Conservation (phyloP, 2,329 filamentous ascomycete genomes). For the Tolypocladium sp. region DNA sequence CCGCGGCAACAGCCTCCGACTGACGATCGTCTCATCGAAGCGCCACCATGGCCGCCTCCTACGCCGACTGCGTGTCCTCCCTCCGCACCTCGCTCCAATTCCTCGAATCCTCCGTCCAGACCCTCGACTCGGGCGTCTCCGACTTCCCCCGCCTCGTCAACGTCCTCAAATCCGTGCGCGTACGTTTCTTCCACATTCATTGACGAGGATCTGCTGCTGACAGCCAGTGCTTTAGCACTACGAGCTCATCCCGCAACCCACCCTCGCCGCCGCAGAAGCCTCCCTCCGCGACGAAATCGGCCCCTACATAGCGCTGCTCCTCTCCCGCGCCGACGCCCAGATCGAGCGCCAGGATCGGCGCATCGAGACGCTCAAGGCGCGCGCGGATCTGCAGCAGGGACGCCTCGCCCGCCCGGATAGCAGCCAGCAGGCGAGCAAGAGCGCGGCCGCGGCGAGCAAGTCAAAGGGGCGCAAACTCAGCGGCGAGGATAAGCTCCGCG, state of each 20-base stretch:
- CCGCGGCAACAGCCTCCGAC: neutral
- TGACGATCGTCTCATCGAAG: conserved; percentile 12
- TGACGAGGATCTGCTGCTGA: neutral
- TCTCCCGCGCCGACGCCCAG: conserved; percentile 74
- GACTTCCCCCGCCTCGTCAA: conserved; percentile 48
- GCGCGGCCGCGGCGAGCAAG: conserved; percentile 4
- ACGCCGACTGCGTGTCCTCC: conserved; percentile 50
- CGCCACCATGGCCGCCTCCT: conserved; percentile 24
- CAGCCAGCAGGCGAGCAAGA: conserved; percentile 4
- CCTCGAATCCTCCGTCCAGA: conserved; percentile 51
- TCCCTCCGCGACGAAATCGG: conserved; percentile 81
- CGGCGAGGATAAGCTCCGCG: conserved; percentile 39
- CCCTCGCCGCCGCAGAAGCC: conserved; percentile 72
- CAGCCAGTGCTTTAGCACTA: conserved; percentile 56
- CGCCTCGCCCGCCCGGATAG: conserved; percentile 29
- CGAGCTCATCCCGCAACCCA: conserved; percentile 80
- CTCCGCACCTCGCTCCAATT: conserved; percentile 51
- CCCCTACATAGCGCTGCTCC: conserved; percentile 72
- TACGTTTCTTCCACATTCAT: conserved; percentile 21
- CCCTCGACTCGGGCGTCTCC: conserved; percentile 44
- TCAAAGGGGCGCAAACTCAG: conserved; percentile 34
- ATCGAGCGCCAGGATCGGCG: conserved; percentile 75
- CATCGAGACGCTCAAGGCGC: conserved; percentile 75
- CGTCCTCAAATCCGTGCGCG: conserved; percentile 49
- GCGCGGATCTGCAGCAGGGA: conserved; percentile 75